Evolutionary conservation across 1,284 basidiomycete species (phyloP).

Genomic region (Ceratobasidium sp.): DNA sequence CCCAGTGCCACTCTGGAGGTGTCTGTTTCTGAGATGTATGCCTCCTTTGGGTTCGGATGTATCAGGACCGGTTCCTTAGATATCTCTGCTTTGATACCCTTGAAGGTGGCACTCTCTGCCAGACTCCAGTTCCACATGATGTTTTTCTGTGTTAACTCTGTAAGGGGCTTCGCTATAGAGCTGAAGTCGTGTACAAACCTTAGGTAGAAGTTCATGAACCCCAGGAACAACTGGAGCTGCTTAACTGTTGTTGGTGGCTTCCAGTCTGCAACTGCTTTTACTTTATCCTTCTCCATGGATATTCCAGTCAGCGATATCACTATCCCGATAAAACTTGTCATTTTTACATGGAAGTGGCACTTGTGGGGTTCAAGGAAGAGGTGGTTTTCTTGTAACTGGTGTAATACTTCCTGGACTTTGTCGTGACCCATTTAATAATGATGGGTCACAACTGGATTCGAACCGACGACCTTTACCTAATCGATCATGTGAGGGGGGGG

Average conservation of each 20-base stretch:
- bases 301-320: not conserved
- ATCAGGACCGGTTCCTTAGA: not conserved
- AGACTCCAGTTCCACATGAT: not conserved
- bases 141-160: conserved; percentile 10
- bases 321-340: not conserved
- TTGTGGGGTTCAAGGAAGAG: not conserved
- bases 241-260: conserved; percentile 41
- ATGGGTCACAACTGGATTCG: too few species aligned
- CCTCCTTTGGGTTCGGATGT: not conserved
- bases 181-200: conserved; percentile 51
- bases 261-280: not conserved
- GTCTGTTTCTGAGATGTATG: conserved; percentile 38
- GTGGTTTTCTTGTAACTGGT: too few species aligned
- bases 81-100: not conserved
- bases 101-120: not conserved
- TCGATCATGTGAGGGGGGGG: too few species aligned
- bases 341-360: conserved; percentile 24
- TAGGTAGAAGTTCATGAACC: conserved; percentile 54
- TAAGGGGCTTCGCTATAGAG: conserved; percentile 3
- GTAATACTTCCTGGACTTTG: too few species aligned
- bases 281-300: conserved; percentile 2
- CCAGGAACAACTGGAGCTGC: conserved; percentile 52
- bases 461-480: too few species aligned
- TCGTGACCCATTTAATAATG: too few species aligned
- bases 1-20: not conserved